Conservation (phyloP, 2,329 filamentous ascomycete species). For the Fusarium drepaniforme region DNA sequence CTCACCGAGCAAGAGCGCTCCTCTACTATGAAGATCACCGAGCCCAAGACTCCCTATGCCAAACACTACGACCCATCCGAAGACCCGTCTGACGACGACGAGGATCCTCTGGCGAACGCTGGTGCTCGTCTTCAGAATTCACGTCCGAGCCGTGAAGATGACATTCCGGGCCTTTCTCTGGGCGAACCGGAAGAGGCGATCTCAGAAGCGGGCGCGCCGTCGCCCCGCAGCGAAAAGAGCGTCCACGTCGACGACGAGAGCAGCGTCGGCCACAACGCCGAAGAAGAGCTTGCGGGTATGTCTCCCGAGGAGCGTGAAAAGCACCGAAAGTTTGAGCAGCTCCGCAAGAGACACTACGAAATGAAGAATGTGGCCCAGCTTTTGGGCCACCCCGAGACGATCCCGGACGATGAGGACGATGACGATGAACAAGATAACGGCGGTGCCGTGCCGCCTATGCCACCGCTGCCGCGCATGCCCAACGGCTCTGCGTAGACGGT, state of each 20-base stretch:
- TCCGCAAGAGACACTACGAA: conserved; percentile 97
- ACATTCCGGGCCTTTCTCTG: conserved; percentile 92
- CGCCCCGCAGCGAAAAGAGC: conserved; percentile 67
- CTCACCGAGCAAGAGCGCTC: conserved; percentile 96
- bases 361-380: conserved; percentile 95
- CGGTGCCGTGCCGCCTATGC: conserved; percentile 52
- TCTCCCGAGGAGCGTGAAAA: conserved; percentile 86
- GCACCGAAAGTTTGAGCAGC: conserved; percentile 89
- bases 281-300: conserved; percentile 65
- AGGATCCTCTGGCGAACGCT: conserved; percentile 53
- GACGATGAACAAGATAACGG: conserved; percentile 67
- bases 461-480: conserved; percentile 58
- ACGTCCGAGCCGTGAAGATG: conserved; percentile 67
- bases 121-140: conserved; percentile 46
- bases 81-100: conserved; percentile 84
- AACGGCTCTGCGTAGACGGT: conserved; percentile 50
- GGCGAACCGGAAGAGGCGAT: conserved; percentile 89
- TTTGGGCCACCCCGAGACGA: conserved; percentile 79
- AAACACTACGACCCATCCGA: conserved; percentile 91
- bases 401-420: conserved; percentile 73
- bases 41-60: conserved; percentile 97
- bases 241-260: conserved; percentile 82
- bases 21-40: conserved; percentile 98
- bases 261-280: conserved; percentile 69
- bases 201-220: conserved; percentile 58